Percentiles rank a stretch among this genome's conserved stretches.
phyloP scores from a whole-genome alignment of 192 early-diverging fungal genomes.

The Podila epicladia region DNA sequence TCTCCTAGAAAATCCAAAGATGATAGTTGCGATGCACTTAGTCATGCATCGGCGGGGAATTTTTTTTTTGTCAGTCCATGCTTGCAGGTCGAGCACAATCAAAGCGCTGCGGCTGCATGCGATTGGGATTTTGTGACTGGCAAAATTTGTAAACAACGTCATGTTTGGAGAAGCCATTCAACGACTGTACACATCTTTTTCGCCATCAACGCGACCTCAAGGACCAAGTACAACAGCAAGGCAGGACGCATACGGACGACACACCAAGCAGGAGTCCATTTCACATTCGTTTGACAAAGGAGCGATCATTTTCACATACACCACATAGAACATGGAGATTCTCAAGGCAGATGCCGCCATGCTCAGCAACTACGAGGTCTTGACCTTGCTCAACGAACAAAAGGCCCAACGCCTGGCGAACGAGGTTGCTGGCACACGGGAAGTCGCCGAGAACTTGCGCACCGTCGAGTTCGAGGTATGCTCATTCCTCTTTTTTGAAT shows the following conservation, averaged over 20 bases:
- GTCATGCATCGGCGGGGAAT: neutral
- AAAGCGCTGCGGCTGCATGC: no score
- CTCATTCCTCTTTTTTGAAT: neutral
- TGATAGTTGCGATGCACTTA: neutral
- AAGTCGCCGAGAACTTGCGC: constrained; percentile 69
- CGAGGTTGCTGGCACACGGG: constrained; percentile 39
- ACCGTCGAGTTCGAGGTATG: constrained; percentile 73
- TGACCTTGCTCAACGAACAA: constrained; percentile 67
- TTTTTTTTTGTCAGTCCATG: constrained; percentile 7
- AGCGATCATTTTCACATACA: neutral
- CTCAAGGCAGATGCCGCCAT: constrained; percentile 67
- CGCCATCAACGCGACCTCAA: no score
- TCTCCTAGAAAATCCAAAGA: no score
- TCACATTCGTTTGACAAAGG: no score
- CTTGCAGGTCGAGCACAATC: neutral
- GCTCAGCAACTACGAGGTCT: constrained; percentile 77
- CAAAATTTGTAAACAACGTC: neutral
- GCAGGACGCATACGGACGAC: no score
- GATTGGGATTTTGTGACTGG: neutral
- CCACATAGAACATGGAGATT: constrained; percentile 62
- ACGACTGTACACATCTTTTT: no score
- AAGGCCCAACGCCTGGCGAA: constrained; percentile 53
- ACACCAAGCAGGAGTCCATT: neutral
- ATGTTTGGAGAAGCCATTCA: neutral
- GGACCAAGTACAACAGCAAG: neutral